Evolutionary conservation across 179 eudicot genomes (phyloP), one percentile per base, ranked within the genome.

Genomic region (Dionaea muscipula): DNA sequence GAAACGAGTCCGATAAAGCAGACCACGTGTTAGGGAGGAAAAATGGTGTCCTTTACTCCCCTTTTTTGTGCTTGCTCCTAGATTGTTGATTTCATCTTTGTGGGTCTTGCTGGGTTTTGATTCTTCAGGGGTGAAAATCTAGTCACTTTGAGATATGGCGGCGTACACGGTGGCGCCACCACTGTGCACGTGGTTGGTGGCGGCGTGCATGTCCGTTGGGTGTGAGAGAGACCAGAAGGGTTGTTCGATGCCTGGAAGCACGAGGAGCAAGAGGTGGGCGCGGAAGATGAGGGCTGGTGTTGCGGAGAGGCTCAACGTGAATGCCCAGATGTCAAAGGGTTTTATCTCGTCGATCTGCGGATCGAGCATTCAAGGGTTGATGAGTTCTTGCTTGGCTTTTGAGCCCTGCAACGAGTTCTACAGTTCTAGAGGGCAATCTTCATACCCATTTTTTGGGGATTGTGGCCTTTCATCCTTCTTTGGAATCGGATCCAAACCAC

Each of bases 101-200:
- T n/a, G n/a, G n/a, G n/a, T n/a, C n/a, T n/a, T n/a, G n/a, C 78
- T 78, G 47, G 81, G 82, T 19, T 63, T n/a, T n/a, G n/a, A n/a
- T n/a, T n/a, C n/a, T n/a, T n/a, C n/a, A n/a, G n/a, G n/a, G n/a
- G n/a, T n/a, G n/a, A n/a, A n/a, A n/a, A n/a, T n/a, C n/a, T n/a
- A n/a, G n/a, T n/a, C n/a, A n/a, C n/a, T n/a, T n/a, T n/a, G 51
- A 20, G 43, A 10, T 21, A 46, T 46, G 65, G 65, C 51, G 64
- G 66, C 63, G 68, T 75, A 53, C 70, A 67, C 76, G 56, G 67
- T 64, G 73, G 68, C 73, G 36, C 7, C 72, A 55, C 80, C 80
- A 58, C 70, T 68, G 68, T 81, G 81, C 68, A 68, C 88, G 51
- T 81, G 84, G 81, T 72, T 73, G 1, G 69, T 75, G 62, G 78